Evolutionary conservation across 148 eudicot genomes (phyloP).

Genomic region (Amaranthus hypochondriacus): DNA sequence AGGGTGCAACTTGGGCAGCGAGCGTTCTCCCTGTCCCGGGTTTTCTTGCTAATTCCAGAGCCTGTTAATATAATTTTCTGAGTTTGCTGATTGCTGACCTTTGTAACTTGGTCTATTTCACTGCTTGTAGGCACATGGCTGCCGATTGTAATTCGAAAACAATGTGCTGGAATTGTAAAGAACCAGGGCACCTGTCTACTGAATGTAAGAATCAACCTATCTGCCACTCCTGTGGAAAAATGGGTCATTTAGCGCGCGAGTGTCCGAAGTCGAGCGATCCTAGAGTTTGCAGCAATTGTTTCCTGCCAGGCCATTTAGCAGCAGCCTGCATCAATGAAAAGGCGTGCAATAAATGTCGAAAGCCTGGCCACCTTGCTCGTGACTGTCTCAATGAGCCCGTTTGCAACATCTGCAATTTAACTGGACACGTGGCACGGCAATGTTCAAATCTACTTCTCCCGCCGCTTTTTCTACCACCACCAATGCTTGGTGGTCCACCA

Average conservation of each 20-base stretch:
- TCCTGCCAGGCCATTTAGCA: conserved; percentile 33
- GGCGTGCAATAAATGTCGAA: conserved; percentile 45
- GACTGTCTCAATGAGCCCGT: conserved; percentile 40
- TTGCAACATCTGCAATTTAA: conserved; percentile 32
- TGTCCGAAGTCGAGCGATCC: conserved; percentile 41
- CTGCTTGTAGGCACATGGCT: conserved; percentile 38
- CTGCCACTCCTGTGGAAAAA: conserved; percentile 42
- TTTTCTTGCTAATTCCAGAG: neutral
- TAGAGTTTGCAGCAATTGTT: conserved; percentile 41
- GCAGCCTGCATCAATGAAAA: conserved; percentile 37
- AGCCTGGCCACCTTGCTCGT: conserved; percentile 41
- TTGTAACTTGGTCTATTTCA: neutral
- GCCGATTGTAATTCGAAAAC: conserved; percentile 41
- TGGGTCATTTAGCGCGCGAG: conserved; percentile 44
- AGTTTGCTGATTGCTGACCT: neutral
- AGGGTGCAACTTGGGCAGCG: too few relatives aligned
- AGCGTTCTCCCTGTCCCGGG: neutral
- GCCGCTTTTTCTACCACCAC: conserved; percentile 23
- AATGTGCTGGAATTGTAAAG: conserved; percentile 50
- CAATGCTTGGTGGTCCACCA: conserved; percentile 23
- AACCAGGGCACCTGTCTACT: conserved; percentile 40
- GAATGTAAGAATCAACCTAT: conserved; percentile 40
- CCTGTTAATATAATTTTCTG: neutral
- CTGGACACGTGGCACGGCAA: conserved; percentile 36
- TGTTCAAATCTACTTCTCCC: conserved; percentile 28